Evolutionary conservation across 257 asterid species (phyloP).

Genomic region (Ballota nigra): DNA sequence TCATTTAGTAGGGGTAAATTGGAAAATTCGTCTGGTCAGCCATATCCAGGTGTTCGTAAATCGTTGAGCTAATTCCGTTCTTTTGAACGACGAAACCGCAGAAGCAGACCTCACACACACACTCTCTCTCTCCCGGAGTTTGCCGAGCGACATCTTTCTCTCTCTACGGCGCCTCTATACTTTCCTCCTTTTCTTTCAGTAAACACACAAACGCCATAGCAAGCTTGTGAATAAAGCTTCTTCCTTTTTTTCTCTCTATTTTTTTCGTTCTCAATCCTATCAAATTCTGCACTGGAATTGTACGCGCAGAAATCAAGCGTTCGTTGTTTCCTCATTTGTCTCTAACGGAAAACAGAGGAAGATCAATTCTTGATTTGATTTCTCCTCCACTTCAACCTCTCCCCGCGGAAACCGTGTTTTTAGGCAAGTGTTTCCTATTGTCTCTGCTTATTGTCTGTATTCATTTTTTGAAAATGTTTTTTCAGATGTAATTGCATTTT

Average conservation of each 20-base stretch:
- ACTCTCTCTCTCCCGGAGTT: background rate
- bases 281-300: background rate
- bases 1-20: constrained; percentile 11
- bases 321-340: constrained; percentile 22
- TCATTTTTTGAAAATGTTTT: background rate
- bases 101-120: background rate
- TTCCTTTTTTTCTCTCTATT: background rate
- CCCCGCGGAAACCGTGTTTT: constrained; percentile 17
- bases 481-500: constrained; percentile 19
- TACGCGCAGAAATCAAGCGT: background rate
- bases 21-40: background rate
- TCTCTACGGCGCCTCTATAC: background rate
- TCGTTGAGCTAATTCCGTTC: constrained; percentile 15
- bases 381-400: constrained; percentile 1
- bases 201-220: background rate
- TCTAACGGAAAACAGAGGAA: constrained; percentile 8
- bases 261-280: background rate
- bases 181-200: background rate
- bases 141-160: background rate
- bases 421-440: constrained; percentile 19
- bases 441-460: background rate
- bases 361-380: constrained; percentile 15
- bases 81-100: constrained; percentile 15
- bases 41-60: constrained; percentile 15
- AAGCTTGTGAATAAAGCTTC: background rate